phyloP scores from a whole-genome alignment of 768 basidiomycete genomes.

The Boletales sp. region DNA sequence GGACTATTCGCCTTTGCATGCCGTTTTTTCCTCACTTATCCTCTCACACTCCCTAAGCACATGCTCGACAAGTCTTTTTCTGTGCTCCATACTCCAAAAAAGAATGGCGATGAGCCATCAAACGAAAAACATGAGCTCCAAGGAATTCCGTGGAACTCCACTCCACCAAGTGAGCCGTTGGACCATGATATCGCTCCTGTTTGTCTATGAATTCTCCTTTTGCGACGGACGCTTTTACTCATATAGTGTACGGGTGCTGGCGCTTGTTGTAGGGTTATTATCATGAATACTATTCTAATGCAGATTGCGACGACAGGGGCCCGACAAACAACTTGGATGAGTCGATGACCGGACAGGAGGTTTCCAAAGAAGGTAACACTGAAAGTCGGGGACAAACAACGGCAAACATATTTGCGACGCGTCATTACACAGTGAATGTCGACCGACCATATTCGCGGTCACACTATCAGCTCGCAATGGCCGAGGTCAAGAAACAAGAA shows the following conservation, averaged over 20 bases:
- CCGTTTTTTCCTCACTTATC: slow-evolving; percentile 45
- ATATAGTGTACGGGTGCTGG: slow-evolving; percentile 44
- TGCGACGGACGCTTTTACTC: slow-evolving; percentile 36
- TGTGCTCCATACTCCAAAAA: slow-evolving; percentile 30
- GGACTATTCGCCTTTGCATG: slow-evolving; percentile 47
- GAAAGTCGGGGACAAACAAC: slow-evolving; percentile 28
- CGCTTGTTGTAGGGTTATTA: slow-evolving; percentile 43
- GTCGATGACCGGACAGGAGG: slow-evolving; percentile 13
- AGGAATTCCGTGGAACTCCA: slow-evolving; percentile 20
- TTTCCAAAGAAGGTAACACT: slow-evolving; percentile 15
- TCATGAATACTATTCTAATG: slow-evolving; percentile 36
- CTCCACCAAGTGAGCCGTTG: slow-evolving; percentile 26
- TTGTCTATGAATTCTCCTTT: slow-evolving; percentile 47
- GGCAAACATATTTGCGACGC: slow-evolving; percentile 58
- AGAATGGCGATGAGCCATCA: slow-evolving; percentile 25
- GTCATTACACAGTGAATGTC: slow-evolving; percentile 40
- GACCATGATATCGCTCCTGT: slow-evolving; percentile 41
- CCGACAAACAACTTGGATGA: slow-evolving; percentile 8
- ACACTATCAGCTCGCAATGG: slow-evolving; percentile 53
- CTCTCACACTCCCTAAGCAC: slow-evolving; percentile 47
- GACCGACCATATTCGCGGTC: slow-evolving; percentile 39
- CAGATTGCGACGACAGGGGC: slow-evolving; percentile 25
- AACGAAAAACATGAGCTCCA: slow-evolving; percentile 30
- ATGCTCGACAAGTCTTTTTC: slow-evolving; percentile 35
- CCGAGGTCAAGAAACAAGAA: slow-evolving; percentile 81